These are phyloP conservation scores for Blastocystis sp. DNA, from an alignment of 352 stramenopile genomes.

Conservation along the genomic window DNA sequence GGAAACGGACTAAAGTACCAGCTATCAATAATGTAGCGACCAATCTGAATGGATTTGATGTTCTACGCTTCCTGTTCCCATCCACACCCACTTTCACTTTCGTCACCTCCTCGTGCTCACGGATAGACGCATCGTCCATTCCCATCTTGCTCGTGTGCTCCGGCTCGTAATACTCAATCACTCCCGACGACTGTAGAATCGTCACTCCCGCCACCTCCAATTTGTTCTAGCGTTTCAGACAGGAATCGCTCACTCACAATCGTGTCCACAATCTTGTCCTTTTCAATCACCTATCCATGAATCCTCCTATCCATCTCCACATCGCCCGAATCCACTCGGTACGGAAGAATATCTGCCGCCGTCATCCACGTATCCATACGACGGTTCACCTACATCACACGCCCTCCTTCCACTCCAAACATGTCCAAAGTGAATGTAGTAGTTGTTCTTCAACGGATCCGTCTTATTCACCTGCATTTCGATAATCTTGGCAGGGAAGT, in stretches of 20 bases:
- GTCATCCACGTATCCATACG: conserved; percentile 78
- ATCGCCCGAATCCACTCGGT: conserved; percentile 66
- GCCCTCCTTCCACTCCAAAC: not conserved
- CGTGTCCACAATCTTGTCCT: conserved; percentile 63
- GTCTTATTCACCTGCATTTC: conserved; percentile 40
- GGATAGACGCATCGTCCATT: conserved; percentile 86
- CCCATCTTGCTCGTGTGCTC: conserved; percentile 93
- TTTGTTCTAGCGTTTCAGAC: conserved; percentile 21
- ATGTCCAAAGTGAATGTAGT: conserved; percentile 19
- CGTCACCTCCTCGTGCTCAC: conserved; percentile 92
- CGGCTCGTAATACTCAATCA: conserved; percentile 66
- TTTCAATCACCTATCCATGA: conserved; percentile 25
- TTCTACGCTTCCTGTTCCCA: conserved; percentile 69
- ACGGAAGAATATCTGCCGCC: conserved; percentile 69
- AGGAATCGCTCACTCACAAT: not conserved
- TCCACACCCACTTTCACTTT: conserved; percentile 74
- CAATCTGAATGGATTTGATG: conserved; percentile 84
- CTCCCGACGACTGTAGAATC: conserved; percentile 39
- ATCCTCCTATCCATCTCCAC: not conserved
- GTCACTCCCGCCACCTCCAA: conserved; percentile 52
- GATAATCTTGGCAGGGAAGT: conserved; percentile 55
- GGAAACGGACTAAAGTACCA: conserved; percentile 94
- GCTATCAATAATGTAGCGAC: conserved; percentile 64
- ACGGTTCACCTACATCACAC: conserved; percentile 67
- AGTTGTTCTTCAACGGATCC: conserved; percentile 54